phyloP scores from a whole-genome alignment of 2,329 filamentous ascomycete species.

The Hortaea werneckii region DNA sequence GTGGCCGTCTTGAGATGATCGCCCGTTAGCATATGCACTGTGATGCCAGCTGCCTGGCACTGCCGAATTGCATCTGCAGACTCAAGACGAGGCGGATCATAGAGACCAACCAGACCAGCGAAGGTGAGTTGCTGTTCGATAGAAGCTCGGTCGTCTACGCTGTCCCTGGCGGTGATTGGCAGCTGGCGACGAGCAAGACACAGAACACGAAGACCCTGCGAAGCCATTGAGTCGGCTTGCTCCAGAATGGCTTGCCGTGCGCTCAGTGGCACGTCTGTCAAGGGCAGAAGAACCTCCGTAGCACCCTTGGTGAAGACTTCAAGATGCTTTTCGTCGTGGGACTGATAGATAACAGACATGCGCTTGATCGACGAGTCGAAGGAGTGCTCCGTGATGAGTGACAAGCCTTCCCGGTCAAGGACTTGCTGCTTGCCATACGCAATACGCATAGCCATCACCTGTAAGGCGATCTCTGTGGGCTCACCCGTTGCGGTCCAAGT shows the following conservation, averaged over 20 bases:
- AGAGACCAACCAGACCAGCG: constrained; percentile 74
- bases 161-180: constrained; percentile 2
- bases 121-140: constrained; percentile 36
- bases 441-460: constrained; percentile 61
- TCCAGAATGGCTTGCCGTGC: constrained; percentile 14
- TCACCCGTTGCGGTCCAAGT: constrained; percentile 55
- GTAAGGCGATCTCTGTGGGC: constrained; percentile 62
- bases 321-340: constrained; percentile 3
- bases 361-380: constrained; percentile 27
- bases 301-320: constrained; percentile 25
- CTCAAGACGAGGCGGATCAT: constrained; percentile 75
- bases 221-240: constrained; percentile 21
- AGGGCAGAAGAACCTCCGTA: constrained; percentile 22
- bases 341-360: constrained; percentile 23
- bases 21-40: constrained; percentile 75
- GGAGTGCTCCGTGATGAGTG: constrained; percentile 19
- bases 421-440: constrained; percentile 12
- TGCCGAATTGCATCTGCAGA: constrained; percentile 61
- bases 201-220: constrained; percentile 24
- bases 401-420: constrained; percentile 7
- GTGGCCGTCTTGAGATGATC: constrained; percentile 70
- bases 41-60: constrained; percentile 64
- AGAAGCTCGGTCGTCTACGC: constrained; percentile 9
- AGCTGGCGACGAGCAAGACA: constrained; percentile 17
- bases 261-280: constrained; percentile 14